Base-by-base conservation (phyloP, 371 early-diverging fungal genomes). In the Syncephalis plumigaleata region DNA sequence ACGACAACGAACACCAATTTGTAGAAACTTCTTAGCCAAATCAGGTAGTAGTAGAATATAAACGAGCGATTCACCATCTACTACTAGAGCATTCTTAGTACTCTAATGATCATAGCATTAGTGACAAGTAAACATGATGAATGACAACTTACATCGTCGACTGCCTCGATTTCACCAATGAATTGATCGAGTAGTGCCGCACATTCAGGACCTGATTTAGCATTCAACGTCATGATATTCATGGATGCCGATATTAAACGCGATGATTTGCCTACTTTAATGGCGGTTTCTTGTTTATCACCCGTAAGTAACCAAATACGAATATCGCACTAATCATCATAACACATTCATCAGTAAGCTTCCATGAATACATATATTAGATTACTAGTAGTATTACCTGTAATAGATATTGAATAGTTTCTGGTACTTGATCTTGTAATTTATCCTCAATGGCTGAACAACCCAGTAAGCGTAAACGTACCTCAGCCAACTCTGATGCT, bases 281-380 rank as follows among this genome's bases (percentile, higher is more conserved):
- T 79, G 27, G 94, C 94, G 15, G 93, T 94, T 60, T 93, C 94
- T 55, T 80, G 81, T 57, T 89, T 81, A 60, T 96, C 97, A 15
- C 97, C 97, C 2, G 97, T 96, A 53, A 97, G 55, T 64, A 97
- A 77, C 87, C 87, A 89, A 31, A 87, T 66, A 50, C 75, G 74
- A 40, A 95, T 84, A 9, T 86, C 89, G 1, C 83, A 43, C 20
- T 43, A 22, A 11, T 31, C 31, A 31, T 31, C 11, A 31, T 7
- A 7, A 31, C 11, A 31, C 31, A 31, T 11, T 31, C 31, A n/a
- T n/a, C n/a, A n/a, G n/a, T n/a, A n/a, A n/a, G n/a, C n/a, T n/a
- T 31, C 4, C 11, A 31, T 31, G 11, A 7, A 31, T 31, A 31
- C 11, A 31, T 31, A 31, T 31, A 31, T 31, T 31, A 31, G 11